These are phyloP conservation scores for Phialemonium atrogriseum DNA, from an alignment of 2,329 filamentous ascomycete species.

Conservation along the genomic window DNA sequence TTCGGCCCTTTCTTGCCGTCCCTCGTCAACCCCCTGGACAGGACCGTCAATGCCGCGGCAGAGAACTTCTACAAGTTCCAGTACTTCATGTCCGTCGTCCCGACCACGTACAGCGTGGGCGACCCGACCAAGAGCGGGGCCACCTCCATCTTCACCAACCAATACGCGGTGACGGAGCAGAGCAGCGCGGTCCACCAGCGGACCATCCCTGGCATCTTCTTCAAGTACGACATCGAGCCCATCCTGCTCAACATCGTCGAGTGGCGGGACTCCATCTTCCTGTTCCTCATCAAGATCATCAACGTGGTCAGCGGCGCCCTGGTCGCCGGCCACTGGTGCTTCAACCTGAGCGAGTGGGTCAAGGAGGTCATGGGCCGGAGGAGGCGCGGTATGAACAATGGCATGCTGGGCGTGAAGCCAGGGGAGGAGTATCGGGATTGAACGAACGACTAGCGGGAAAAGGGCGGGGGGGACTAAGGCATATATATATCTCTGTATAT, in stretches of 20 bases:
- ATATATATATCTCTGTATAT: background rate
- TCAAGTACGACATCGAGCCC: slow-evolving; percentile 98
- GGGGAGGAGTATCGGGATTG: slow-evolving; percentile 12
- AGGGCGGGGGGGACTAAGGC: background rate
- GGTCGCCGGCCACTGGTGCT: slow-evolving; percentile 90
- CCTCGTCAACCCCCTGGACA: slow-evolving; percentile 88
- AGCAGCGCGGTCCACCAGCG: slow-evolving; percentile 61
- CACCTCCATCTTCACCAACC: slow-evolving; percentile 79
- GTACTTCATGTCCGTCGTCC: slow-evolving; percentile 93
- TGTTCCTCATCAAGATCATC: slow-evolving; percentile 71
- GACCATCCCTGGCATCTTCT: slow-evolving; percentile 80
- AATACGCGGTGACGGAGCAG: slow-evolving; percentile 95
- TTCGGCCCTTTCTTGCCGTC: slow-evolving; percentile 96
- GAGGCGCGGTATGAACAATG: slow-evolving; percentile 36
- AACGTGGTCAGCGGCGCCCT: slow-evolving; percentile 88
- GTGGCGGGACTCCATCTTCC: slow-evolving; percentile 64
- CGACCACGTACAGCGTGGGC: slow-evolving; percentile 77
- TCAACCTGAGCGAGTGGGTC: slow-evolving; percentile 73
- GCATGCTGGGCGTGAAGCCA: slow-evolving; percentile 43
- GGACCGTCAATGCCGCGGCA: slow-evolving; percentile 69
- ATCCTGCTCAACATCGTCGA: slow-evolving; percentile 82
- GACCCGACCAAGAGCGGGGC: slow-evolving; percentile 24
- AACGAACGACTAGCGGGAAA: background rate
- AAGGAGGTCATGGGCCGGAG: slow-evolving; percentile 44
- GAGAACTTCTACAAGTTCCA: slow-evolving; percentile 91